Base-by-base conservation (phyloP, 1,139 yeast genomes). In the Kluyveromyces sp. region DNA sequence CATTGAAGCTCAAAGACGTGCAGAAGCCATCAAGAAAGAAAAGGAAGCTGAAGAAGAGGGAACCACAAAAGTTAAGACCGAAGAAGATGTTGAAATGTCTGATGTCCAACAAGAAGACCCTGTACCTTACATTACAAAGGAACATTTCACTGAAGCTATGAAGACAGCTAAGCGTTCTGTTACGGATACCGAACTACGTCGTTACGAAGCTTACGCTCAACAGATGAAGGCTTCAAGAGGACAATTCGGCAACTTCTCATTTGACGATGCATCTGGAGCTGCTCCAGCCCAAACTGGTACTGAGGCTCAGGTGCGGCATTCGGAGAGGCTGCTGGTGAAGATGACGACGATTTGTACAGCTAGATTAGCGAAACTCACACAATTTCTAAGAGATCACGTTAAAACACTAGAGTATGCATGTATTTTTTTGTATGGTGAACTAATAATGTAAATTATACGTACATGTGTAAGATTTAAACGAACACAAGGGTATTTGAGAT, bases 81-180 rank as follows among this genome's bases (percentile, higher is more conserved):
- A 68, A 53, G 43, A 41, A 21, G 92, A 83, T 59, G 83, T 79
- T 48, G 88, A 81, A 57, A 81, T 80, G 84, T 76, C 72, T 45
- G 83, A 70, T 50, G 59, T 55, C 48, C 83, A 77, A 64, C 85
- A 75, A 57, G 86, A 78, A 60, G 97, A 92, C 64, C 92, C 96
- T 37, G 98, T 94, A 59, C 98, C 98, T 60, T 94, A 70, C 69
- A 92, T 94, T 62, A 87, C 96, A 37, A 84, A 86, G 64, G 83
- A 83, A 45, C 96, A 89, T 68, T 88, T 94, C 62, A 96, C 94
- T 70, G 98, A 92, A 73, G 98, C 99, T 44, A 94, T 94, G 98
- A 89, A 90, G 81, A 89, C 97, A 1, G 98, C 98, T 47, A 85
- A 89, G 71, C 86, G 97, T 63, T 89, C 97, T 47, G 98, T 94